phyloP scores from a whole-genome alignment of 2,329 filamentous ascomycete genomes.

The Arthrobotrys conoides region DNA sequence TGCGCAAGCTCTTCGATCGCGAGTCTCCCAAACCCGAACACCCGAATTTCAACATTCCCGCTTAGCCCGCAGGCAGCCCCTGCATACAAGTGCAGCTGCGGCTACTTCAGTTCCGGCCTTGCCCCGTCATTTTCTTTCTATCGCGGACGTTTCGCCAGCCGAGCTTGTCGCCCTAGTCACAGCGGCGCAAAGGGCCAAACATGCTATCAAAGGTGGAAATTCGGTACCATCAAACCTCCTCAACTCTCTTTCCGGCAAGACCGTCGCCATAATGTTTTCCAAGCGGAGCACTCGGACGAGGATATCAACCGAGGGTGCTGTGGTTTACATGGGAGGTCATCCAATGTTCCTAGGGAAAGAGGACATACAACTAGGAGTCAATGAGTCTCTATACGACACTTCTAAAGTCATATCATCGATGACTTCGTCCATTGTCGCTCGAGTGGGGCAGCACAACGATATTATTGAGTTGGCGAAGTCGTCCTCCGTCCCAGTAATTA shows the following conservation, averaged over 20 bases:
- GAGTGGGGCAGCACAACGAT: constrained; percentile 83
- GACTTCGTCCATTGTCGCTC: constrained; percentile 85
- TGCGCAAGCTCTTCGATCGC: constrained; percentile 25
- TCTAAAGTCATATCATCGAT: constrained; percentile 93
- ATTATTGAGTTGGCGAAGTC: constrained; percentile 78
- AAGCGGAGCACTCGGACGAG: constrained; percentile 95
- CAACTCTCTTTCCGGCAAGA: constrained; percentile 77
- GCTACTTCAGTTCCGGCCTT: constrained; percentile 64
- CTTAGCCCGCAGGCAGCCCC: background rate
- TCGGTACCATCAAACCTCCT: constrained; percentile 68
- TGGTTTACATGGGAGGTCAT: constrained; percentile 88
- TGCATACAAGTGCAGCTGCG: constrained; percentile 25
- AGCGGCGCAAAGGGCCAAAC: constrained; percentile 84
- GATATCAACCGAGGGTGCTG: constrained; percentile 91
- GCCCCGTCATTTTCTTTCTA: constrained; percentile 91
- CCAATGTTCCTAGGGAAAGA: constrained; percentile 97
- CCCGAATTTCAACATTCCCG: constrained; percentile 14
- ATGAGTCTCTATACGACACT: constrained; percentile 95
- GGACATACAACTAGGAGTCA: constrained; percentile 96
- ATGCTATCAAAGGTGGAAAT: constrained; percentile 79
- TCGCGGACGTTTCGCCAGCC: constrained; percentile 82
- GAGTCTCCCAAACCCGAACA: constrained; percentile 3
- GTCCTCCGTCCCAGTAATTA: constrained; percentile 85
- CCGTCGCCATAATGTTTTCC: constrained; percentile 95
- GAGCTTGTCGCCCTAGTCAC: constrained; percentile 87